phyloP scores from a whole-genome alignment of 345 rosid genomes.

The Populus deltoides region DNA sequence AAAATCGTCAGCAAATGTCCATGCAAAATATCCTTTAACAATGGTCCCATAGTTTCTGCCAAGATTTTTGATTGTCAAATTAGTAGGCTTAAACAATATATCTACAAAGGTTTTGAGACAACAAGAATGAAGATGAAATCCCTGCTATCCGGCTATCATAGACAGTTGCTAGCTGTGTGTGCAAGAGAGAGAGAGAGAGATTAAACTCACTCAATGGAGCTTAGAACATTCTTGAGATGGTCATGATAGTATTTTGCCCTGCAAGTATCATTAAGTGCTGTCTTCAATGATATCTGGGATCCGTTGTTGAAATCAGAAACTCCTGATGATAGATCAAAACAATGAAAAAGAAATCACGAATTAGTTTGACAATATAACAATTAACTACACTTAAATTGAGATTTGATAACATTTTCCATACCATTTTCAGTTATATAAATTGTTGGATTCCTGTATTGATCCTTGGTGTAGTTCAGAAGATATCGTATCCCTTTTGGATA shows the following conservation, averaged over 20 bases:
- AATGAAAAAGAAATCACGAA: too few relatives aligned
- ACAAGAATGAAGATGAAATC: too few relatives aligned
- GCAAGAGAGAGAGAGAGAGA: too few relatives aligned
- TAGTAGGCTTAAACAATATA: too few relatives aligned
- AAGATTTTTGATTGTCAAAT: background rate
- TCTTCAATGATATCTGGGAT: background rate
- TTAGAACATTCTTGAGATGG: slow-evolving; percentile 3
- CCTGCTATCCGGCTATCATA: too few relatives aligned
- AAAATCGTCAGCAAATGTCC: slow-evolving; percentile 4
- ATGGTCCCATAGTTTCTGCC: background rate
- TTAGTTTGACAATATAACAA: background rate
- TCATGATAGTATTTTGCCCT: background rate
- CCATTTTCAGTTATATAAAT: slow-evolving; percentile 7
- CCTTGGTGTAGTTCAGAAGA: slow-evolving; percentile 17
- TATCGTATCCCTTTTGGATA: slow-evolving; percentile 11
- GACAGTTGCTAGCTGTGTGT: background rate
- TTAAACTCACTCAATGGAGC: slow-evolving; percentile 7
- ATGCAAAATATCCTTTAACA: slow-evolving; percentile 4
- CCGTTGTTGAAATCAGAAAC: slow-evolving; percentile 4
- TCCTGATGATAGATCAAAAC: background rate
- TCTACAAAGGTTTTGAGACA: too few relatives aligned
- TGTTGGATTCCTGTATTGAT: background rate
- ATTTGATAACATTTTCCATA: background rate
- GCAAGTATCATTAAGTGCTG: background rate
- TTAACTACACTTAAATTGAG: too few relatives aligned